Evolutionary conservation across 2,329 filamentous ascomycete species (phyloP).

Genomic region (Colletotrichum echinochloae): DNA sequence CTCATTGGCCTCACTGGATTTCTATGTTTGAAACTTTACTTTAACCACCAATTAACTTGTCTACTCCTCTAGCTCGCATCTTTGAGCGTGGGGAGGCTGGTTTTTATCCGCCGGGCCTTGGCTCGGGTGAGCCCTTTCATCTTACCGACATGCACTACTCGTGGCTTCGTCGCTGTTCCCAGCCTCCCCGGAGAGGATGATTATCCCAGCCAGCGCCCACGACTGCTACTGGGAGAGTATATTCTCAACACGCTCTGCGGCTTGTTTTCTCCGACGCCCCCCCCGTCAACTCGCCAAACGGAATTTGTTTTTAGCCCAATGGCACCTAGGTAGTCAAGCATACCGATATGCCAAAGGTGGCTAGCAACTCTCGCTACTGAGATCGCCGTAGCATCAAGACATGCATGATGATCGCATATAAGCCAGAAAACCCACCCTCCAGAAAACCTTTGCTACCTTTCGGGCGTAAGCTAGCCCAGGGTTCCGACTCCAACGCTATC

Average conservation of each 20-base stretch:
- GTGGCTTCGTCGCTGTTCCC: too few species aligned
- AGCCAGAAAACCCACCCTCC: neutral
- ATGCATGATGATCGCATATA: neutral
- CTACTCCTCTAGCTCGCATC: neutral
- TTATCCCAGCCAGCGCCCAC: too few species aligned
- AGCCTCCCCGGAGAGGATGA: too few species aligned
- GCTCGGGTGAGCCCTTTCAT: neutral
- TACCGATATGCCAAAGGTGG: neutral
- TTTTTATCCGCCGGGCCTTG: neutral
- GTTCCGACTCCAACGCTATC: neutral
- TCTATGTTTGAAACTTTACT: neutral
- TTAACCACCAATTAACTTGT: neutral
- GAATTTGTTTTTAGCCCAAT: neutral
- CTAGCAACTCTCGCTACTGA: neutral
- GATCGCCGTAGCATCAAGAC: neutral
- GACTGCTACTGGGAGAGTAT: too few species aligned
- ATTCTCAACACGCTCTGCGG: neutral
- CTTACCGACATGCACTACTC: too few species aligned
- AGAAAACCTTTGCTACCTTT: neutral
- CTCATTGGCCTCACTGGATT: neutral
- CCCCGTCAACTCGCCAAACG: neutral
- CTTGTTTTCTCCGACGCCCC: too few species aligned
- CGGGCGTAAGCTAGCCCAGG: neutral
- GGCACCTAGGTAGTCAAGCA: neutral
- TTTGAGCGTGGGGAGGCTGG: neutral